These are phyloP conservation scores for Phytopythium helicoides DNA, from an alignment of 352 stramenopile species.

Conservation along the genomic window DNA sequence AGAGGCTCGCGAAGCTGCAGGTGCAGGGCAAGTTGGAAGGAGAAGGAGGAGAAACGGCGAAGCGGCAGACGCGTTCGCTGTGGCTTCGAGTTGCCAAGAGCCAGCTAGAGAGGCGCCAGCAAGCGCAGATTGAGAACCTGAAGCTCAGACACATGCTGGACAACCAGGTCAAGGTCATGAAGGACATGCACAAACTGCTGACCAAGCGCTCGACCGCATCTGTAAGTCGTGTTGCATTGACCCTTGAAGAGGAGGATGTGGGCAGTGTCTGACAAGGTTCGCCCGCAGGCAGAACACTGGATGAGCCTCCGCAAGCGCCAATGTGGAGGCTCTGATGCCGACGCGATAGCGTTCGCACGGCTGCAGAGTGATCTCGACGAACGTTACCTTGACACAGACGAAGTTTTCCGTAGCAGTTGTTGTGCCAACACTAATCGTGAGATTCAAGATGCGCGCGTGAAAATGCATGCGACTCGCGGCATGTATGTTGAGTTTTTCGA, in stretches of 20 bases:
- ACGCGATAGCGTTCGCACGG: neutral
- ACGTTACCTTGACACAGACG: conserved; percentile 5
- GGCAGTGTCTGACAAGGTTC: neutral
- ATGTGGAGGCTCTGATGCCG: neutral
- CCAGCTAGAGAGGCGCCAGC: conserved; percentile 15
- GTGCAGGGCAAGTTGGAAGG: neutral
- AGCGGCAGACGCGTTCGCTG: conserved; percentile 1
- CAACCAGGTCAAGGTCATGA: conserved; percentile 18
- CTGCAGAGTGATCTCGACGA: conserved; percentile 4
- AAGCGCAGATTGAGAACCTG: conserved; percentile 26
- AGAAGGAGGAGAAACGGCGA: neutral
- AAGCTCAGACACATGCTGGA: conserved; percentile 20
- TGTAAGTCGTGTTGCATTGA: neutral
- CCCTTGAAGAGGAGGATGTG: neutral
- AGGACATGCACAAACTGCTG: conserved; percentile 18
- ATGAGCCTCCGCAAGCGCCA: conserved; percentile 7
- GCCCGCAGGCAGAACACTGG: conserved; percentile 4
- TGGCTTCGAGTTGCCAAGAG: conserved; percentile 17
- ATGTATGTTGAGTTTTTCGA: conserved; percentile 16
- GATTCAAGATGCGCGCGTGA: neutral
- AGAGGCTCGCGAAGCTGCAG: neutral
- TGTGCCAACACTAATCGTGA: neutral
- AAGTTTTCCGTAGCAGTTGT: neutral
- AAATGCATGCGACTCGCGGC: conserved; percentile 2
- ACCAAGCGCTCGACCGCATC: conserved; percentile 15